Evolutionary conservation across 768 basidiomycete genomes (phyloP).

Genomic region (Clitopilus passeckerianus): DNA sequence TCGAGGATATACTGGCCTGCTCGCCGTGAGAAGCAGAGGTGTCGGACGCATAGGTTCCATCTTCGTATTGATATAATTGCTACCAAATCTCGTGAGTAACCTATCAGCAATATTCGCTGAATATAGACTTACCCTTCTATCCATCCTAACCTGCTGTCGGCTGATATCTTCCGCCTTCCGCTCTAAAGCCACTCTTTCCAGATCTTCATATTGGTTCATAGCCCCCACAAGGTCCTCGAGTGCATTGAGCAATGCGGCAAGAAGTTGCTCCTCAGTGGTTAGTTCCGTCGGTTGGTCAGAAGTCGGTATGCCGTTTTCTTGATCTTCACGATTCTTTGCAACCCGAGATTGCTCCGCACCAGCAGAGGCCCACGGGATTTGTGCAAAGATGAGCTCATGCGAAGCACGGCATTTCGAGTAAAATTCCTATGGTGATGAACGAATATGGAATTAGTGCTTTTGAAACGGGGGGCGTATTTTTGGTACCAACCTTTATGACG

Average conservation of each 20-base stretch:
- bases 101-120: neutral
- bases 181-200: conserved; percentile 63
- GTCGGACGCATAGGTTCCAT: conserved; percentile 25
- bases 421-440: conserved; percentile 61
- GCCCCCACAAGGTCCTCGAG: conserved; percentile 69
- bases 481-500: conserved; percentile 51
- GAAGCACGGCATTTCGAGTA: conserved; percentile 72
- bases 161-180: conserved; percentile 66
- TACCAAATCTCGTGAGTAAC: conserved; percentile 6
- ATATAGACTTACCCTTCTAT: conserved; percentile 50
- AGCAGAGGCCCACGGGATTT: conserved; percentile 89
- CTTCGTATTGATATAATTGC: conserved; percentile 31
- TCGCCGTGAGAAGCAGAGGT: conserved; percentile 9
- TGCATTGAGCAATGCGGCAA: conserved; percentile 68
- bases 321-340: conserved; percentile 18
- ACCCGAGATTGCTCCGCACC: conserved; percentile 69
- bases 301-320: conserved; percentile 11
- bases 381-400: conserved; percentile 80
- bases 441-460: neutral
- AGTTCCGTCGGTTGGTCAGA: conserved; percentile 32
- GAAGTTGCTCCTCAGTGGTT: conserved; percentile 71
- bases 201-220: conserved; percentile 72
- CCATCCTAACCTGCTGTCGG: conserved; percentile 60
- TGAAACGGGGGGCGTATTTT: neutral
- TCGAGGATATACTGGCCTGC: conserved; percentile 34